Conservation (phyloP, 441 rosid genomes). For the Sinapis alba region DNA sequence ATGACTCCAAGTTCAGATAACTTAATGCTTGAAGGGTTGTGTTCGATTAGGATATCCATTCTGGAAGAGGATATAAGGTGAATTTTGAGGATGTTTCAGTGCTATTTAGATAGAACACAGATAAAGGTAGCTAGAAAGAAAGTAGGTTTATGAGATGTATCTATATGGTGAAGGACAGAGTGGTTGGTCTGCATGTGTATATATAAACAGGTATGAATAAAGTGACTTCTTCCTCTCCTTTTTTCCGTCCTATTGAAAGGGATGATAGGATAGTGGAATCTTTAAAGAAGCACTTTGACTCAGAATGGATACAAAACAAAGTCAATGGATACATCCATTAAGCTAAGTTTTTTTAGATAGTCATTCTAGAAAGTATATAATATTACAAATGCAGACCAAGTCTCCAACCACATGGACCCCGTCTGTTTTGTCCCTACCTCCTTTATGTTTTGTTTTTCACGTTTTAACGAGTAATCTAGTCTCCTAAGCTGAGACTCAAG, state of each 20-base stretch:
- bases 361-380: slow-evolving; percentile 23
- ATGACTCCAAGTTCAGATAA: slow-evolving; percentile 78
- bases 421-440: slow-evolving; percentile 15
- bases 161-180: slow-evolving; percentile 35
- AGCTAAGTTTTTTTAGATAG: slow-evolving; percentile 5
- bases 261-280: slow-evolving; percentile 35
- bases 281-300: slow-evolving; percentile 40
- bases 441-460: slow-evolving; percentile 22
- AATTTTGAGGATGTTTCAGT: slow-evolving; percentile 3
- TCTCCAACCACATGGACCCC: slow-evolving; percentile 35
- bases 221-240: slow-evolving; percentile 31
- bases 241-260: slow-evolving; percentile 18
- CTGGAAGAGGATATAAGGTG: slow-evolving; percentile 27
- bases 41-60: slow-evolving; percentile 64
- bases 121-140: slow-evolving; percentile 28
- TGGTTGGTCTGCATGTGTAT: slow-evolving; percentile 36
- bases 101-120: slow-evolving; percentile 20
- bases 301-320: slow-evolving; percentile 30
- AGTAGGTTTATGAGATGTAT: slow-evolving; percentile 35
- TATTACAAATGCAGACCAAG: slow-evolving; percentile 2
- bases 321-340: slow-evolving; percentile 37
- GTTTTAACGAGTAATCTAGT: not conserved
- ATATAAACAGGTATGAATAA: slow-evolving; percentile 35
- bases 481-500: slow-evolving; percentile 21
- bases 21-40: slow-evolving; percentile 62